Evolutionary conservation across 2,329 filamentous ascomycete genomes (phyloP), one percentile per base, ranked within the genome.

Genomic region (Talaromyces sp.): DNA sequence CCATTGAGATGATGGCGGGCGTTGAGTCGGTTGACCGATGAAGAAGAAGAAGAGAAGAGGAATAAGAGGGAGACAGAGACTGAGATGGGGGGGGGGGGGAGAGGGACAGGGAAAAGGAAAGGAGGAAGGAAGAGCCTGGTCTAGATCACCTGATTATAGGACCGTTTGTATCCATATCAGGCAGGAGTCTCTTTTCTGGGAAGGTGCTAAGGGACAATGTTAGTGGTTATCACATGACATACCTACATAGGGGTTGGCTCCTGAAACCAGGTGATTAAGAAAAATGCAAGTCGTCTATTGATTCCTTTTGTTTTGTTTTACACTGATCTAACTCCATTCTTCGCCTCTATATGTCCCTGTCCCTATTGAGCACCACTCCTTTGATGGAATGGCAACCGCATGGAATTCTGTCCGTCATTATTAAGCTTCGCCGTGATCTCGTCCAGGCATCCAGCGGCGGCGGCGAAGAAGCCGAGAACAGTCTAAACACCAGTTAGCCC

Each of bases 391-490:
- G 56, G 56, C 27, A 59, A 27, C 11, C 56, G 22, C 6, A 59
- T 17, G 13, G 56, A 59, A 59, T 59, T 59, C 22, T 31, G 7
- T n/a, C 56, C 56, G 2, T 59, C 56, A 15, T 19, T 45, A 29
- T 59, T 59, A 11, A 59, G 25, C 34, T 70, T 67, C 58, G 72
- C 68, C 29, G 71, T 76, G 17, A 77, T 73, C 63, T 79, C 73
- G 6, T 83, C 86, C 56, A 94, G 79, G 73, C 88, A 85, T 15
- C 90, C 90, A 1, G 89, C 86, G 61, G 87, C 87, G 1, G 92
- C 91, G 13, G 56, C 56, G 27, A 59, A 59, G 38, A 59, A 59
- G 56, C 56, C 56, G 15, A 59, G 56, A 19, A 59, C 56, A 29
- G 56, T 59, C 56, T 59, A 19, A 6, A 36, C 5, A n/a, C 11